These are phyloP conservation scores for Cryphonectria parasitica DNA, from an alignment of 2,329 filamentous ascomycete genomes.

Conservation along the genomic window DNA sequence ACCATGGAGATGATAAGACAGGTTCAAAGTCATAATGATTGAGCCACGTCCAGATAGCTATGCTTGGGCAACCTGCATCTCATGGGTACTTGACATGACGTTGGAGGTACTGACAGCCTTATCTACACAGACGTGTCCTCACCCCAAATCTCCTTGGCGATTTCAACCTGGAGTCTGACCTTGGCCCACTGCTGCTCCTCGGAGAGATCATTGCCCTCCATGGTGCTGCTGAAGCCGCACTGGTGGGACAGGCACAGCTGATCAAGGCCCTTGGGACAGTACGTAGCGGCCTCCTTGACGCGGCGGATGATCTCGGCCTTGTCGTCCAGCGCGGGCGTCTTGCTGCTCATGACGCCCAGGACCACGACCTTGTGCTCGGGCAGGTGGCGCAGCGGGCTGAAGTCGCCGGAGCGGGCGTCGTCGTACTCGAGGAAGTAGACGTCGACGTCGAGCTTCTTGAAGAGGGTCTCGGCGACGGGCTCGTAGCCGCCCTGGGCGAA, in stretches of 20 bases:
- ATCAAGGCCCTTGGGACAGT: constrained; percentile 55
- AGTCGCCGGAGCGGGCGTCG: constrained; percentile 59
- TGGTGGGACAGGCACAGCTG: constrained; percentile 62
- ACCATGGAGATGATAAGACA: not conserved
- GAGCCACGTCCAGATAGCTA: not conserved
- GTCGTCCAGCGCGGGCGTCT: constrained; percentile 60
- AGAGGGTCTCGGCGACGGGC: constrained; percentile 49
- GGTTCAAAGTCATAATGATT: not conserved
- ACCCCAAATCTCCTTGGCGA: constrained; percentile 61
- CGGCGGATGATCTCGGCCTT: constrained; percentile 44
- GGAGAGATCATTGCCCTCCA: constrained; percentile 59
- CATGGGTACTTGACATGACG: not conserved
- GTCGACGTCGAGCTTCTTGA: constrained; percentile 50
- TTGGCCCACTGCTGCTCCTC: constrained; percentile 64
- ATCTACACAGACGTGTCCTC: constrained; percentile 44
- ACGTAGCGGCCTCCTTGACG: constrained; percentile 49
- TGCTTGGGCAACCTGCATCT: not conserved
- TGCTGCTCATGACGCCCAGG: constrained; percentile 58
- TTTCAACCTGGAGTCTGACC: constrained; percentile 56
- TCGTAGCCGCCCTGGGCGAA: constrained; percentile 63
- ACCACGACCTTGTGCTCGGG: constrained; percentile 59
- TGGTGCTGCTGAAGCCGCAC: constrained; percentile 61
- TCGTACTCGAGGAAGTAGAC: constrained; percentile 65
- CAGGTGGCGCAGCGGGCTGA: constrained; percentile 56
- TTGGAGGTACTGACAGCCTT: not conserved